Conservation (phyloP, 345 rosid genomes). For the Hypericum androsaemum region DNA sequence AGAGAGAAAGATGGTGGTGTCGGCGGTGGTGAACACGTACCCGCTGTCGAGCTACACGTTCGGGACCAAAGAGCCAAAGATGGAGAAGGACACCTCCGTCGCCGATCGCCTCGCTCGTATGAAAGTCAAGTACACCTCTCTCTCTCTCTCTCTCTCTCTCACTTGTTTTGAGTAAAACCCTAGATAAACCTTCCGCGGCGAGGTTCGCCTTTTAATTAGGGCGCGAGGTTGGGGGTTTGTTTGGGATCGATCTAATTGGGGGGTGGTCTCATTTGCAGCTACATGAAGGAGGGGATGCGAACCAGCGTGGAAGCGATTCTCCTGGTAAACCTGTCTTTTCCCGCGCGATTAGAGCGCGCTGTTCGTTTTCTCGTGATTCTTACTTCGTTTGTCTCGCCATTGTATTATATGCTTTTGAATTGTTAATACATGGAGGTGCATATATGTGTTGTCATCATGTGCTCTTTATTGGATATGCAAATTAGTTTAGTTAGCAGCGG, state of each 20-base stretch:
- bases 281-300: conserved; percentile 97
- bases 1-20: conserved; percentile 19
- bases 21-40: conserved; percentile 77
- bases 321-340: conserved; percentile 44
- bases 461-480: too few species aligned
- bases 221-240: too few species aligned
- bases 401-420: too few species aligned
- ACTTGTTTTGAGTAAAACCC: conserved; percentile 20
- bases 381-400: too few species aligned
- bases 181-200: conserved; percentile 27
- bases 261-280: conserved; percentile 30
- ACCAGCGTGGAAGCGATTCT: conserved; percentile 90
- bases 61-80: conserved; percentile 92
- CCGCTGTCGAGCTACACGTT: conserved; percentile 92
- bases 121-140: conserved; percentile 68
- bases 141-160: neutral
- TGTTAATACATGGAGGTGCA: too few species aligned
- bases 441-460: too few species aligned
- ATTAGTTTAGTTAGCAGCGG: too few species aligned
- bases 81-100: conserved; percentile 91
- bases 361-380: conserved; percentile 2
- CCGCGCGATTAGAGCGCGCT: too few species aligned
- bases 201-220: too few species aligned
- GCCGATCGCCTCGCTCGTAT: conserved; percentile 98
- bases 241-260: too few species aligned